Evolutionary conservation across 768 basidiomycete species (phyloP).

Genomic region (Chiua virens): DNA sequence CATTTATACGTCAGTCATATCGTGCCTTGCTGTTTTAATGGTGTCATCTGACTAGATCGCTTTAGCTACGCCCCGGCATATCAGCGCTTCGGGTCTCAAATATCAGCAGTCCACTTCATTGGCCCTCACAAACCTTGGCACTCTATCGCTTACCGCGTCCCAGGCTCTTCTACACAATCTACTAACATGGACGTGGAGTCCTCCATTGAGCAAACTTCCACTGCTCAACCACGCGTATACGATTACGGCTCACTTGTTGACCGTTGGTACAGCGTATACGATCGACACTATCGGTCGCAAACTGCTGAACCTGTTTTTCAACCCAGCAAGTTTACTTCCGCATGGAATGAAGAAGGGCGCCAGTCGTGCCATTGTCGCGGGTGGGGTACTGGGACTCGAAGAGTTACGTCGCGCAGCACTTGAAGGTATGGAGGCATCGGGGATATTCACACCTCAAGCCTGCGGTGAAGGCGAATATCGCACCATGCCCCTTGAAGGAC

Average conservation of each 20-base stretch:
- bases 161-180: conserved; percentile 42
- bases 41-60: conserved; percentile 24
- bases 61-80: conserved; percentile 94
- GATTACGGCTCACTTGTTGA: conserved; percentile 82
- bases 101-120: conserved; percentile 90
- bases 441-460: conserved; percentile 7
- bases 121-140: conserved; percentile 97
- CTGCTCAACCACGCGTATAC: conserved; percentile 49
- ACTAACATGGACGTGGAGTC: conserved; percentile 32
- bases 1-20: conserved; percentile 81
- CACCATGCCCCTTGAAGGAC: conserved; percentile 82
- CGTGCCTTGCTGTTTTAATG: conserved; percentile 22
- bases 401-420: conserved; percentile 37
- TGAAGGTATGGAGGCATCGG: conserved; percentile 27
- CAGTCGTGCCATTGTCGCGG: background rate
- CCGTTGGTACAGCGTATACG: conserved; percentile 90
- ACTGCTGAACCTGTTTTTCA: conserved; percentile 42
- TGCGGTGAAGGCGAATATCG: conserved; percentile 70
- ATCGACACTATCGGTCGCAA: conserved; percentile 76
- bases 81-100: conserved; percentile 85
- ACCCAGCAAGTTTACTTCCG: conserved; percentile 66
- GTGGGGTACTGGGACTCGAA: conserved; percentile 39
- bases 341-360: conserved; percentile 60
- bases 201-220: conserved; percentile 1
- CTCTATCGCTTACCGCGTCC: conserved; percentile 65